Evolutionary conservation across 2,329 filamentous ascomycete genomes (phyloP), one percentile per base, ranked within the genome.

Genomic region (Shiraia sp.): DNA sequence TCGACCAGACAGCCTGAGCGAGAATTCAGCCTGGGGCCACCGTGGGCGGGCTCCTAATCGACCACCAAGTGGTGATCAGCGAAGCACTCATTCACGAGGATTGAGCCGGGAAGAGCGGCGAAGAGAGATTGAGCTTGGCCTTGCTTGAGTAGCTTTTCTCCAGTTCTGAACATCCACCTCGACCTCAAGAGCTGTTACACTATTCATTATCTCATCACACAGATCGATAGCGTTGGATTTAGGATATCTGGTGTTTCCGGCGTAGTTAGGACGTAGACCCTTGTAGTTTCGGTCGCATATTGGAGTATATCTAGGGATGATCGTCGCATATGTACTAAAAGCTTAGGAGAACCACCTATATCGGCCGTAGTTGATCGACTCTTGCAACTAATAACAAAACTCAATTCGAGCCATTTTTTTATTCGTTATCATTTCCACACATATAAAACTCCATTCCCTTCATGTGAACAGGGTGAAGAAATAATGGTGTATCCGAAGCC

Each of bases 81-180:
- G 43, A 9, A 65, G 61, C 40, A 61, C 32, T 15, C 65, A 69
- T 28, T 66, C 63, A 14, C 51, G 68, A 39, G 63, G 52, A 6
- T 35, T 68, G 26, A 71, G 68, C 32, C 58, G 67, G n/a, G 69
- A 68, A 36, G 65, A 70, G 47, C 51, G 71, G 38, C 58, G 71
- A 51, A 42, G 65, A 36, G 69, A 74, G 51, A 74, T 74, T 42
- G 71, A 74, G 49, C 43, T 70, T 36, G 69, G 70, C 8, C 42
- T 35, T 35, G 25, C 36, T 28, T 57, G 38, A 55, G 13, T 33
- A 30, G 15, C 22, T 12, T 16, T 14, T 29, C 31, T 19, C 23
- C 10, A 10, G n/a, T 35, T 19, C 6, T 4, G 4, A n/a, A 10
- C 24, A 6, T 16, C 10, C 40, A 15, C 36, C 10, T 32, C 14